Conservation (phyloP, 441 rosid genomes). For the Adansonia madagascariensis region DNA sequence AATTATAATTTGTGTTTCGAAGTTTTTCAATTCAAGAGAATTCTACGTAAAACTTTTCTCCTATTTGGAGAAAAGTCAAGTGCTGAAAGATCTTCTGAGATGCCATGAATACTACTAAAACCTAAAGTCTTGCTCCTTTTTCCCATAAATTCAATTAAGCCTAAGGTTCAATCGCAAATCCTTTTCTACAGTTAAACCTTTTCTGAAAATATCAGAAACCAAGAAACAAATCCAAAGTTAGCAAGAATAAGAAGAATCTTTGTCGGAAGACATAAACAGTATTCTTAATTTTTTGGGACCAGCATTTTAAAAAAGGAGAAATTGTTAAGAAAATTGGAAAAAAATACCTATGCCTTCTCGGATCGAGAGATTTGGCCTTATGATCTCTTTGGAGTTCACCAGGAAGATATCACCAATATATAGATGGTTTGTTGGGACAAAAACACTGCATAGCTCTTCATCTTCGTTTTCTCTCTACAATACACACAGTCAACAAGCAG, state of each 20-base stretch:
- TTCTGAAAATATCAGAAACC: not conserved
- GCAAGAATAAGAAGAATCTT: not conserved
- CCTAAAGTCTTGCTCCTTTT: not conserved
- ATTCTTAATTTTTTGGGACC: not conserved
- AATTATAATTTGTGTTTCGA: not conserved
- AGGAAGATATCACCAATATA: conserved; percentile 86
- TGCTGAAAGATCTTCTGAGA: not conserved
- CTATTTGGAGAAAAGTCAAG: not conserved
- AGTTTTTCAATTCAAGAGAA: not conserved
- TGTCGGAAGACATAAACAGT: not conserved
- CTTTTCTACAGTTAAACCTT: not conserved
- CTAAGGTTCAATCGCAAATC: not conserved
- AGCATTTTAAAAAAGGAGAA: not conserved
- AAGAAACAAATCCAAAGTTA: not conserved
- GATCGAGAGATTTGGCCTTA: conserved; percentile 83
- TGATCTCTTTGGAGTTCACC: conserved; percentile 78
- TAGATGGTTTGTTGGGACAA: conserved; percentile 89
- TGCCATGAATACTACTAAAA: not conserved
- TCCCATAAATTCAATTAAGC: not conserved
- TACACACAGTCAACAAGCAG: conserved; percentile 14
- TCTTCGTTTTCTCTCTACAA: conserved; percentile 76
- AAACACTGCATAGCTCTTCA: conserved; percentile 85
- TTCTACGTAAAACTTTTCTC: not conserved
- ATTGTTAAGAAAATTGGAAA: not conserved
- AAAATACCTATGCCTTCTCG: conserved; percentile 82